A percentile compares a stretch with the other conserved stretches of the same genome.
Conservation (phyloP, 331 rosid species). For the Quercus tomentella region DNA sequence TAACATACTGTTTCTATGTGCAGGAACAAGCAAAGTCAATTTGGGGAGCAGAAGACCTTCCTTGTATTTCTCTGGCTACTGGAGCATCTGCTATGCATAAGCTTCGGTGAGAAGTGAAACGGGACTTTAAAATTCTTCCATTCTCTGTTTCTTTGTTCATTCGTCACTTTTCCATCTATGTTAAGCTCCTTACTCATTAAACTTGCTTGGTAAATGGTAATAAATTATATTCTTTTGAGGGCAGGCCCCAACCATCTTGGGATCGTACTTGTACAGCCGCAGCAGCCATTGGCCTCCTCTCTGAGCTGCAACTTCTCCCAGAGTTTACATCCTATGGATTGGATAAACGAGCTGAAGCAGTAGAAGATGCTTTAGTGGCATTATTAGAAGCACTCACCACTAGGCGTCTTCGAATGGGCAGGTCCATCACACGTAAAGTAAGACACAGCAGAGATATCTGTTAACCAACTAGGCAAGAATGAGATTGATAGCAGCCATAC, state of each 20-base stretch:
- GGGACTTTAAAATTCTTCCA: background rate
- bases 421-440: constrained; percentile 75
- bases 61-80: constrained; percentile 67
- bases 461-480: constrained; percentile 28
- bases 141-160: background rate
- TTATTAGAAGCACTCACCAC: constrained; percentile 76
- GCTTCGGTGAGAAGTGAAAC: constrained; percentile 64
- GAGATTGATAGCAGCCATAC: background rate
- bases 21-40: constrained; percentile 70
- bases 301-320: constrained; percentile 69
- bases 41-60: constrained; percentile 77
- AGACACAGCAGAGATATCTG: constrained; percentile 52
- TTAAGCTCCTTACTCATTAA: background rate
- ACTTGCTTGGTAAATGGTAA: constrained; percentile 6
- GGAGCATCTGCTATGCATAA: constrained; percentile 93
- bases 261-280: constrained; percentile 96
- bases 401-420: constrained; percentile 88
- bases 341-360: constrained; percentile 62
- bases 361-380: constrained; percentile 55
- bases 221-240: constrained; percentile 1
- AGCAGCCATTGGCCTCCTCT: constrained; percentile 74
- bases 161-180: background rate
- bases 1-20: constrained; percentile 2
- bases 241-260: constrained; percentile 98
- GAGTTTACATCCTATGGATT: constrained; percentile 44